phyloP scores from a whole-genome alignment of 2,329 filamentous ascomycete species.

The Alternaria arborescens region DNA sequence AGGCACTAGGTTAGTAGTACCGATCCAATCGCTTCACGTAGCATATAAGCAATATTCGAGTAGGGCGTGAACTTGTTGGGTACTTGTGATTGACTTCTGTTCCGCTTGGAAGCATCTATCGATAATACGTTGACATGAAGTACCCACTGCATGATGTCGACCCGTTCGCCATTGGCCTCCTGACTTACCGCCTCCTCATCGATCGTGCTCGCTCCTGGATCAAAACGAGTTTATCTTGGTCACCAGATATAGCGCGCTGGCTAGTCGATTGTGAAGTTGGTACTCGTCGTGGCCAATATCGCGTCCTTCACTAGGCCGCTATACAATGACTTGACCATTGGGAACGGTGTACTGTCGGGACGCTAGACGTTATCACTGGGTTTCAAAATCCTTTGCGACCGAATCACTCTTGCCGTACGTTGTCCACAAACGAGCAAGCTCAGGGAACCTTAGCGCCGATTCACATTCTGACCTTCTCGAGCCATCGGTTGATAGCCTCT shows the following conservation, averaged over 20 bases:
- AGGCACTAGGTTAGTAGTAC: not conserved
- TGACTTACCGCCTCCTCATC: not conserved
- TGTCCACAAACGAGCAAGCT: not conserved
- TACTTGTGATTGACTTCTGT: not conserved
- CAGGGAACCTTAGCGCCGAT: not conserved
- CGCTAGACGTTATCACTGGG: not conserved
- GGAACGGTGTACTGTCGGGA: not conserved
- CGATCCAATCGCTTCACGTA: not conserved
- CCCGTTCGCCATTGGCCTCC: not conserved
- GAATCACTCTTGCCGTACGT: not conserved
- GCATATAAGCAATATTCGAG: not conserved
- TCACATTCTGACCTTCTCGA: not conserved
- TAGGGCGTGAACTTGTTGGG: not conserved
- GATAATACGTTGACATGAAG: not conserved
- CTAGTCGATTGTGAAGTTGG: no score
- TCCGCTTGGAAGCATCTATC: not conserved
- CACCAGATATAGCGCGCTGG: not conserved
- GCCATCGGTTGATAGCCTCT: not conserved
- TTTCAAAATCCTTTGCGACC: not conserved
- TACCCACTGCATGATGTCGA: not conserved
- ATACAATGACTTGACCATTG: not conserved
- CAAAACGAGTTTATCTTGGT: not conserved
- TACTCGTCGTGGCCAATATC: not conserved
- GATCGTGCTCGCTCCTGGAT: not conserved
- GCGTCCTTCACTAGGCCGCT: not conserved